Percentiles rank a stretch among this genome's conserved stretches.
Conservation (phyloP, 2,329 filamentous ascomycete genomes). For the Pseudogymnoascus sp. region DNA sequence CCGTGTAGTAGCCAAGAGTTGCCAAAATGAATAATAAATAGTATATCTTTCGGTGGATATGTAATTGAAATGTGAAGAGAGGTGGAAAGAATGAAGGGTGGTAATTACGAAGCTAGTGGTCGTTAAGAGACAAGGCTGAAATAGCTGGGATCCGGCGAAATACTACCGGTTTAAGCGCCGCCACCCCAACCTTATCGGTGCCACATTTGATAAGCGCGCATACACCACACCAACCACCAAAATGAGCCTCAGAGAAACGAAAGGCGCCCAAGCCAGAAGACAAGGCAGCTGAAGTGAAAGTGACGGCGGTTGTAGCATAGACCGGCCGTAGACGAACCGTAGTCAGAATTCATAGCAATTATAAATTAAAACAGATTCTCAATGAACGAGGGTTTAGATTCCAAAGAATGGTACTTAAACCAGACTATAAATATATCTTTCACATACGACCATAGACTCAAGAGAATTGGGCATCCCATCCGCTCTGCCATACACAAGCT, state of each 20-base stretch:
- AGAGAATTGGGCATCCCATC: background rate
- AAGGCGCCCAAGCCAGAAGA: slow-evolving; percentile 47
- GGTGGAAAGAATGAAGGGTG: background rate
- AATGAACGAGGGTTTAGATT: too few relatives aligned
- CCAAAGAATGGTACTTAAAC: background rate
- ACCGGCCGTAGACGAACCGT: slow-evolving; percentile 54
- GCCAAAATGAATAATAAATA: background rate
- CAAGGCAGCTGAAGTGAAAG: slow-evolving; percentile 44
- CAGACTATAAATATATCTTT: background rate
- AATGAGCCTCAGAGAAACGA: slow-evolving; percentile 64
- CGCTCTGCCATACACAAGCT: background rate
- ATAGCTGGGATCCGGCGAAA: background rate
- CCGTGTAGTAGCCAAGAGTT: too few relatives aligned
- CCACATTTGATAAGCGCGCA: slow-evolving; percentile 11
- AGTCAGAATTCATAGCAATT: background rate
- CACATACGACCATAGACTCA: background rate
- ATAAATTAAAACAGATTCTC: too few relatives aligned
- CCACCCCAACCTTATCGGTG: slow-evolving; percentile 1
- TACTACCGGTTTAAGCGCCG: background rate
- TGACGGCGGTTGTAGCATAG: slow-evolving; percentile 29
- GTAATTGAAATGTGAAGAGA: background rate
- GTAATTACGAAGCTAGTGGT: background rate
- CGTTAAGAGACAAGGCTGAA: slow-evolving; percentile 1
- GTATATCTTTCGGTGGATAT: background rate
- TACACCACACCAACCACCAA: slow-evolving; percentile 39